phyloP scores from a whole-genome alignment of 2,329 filamentous ascomycete species.

The Colletotrichum orchidophilum region DNA sequence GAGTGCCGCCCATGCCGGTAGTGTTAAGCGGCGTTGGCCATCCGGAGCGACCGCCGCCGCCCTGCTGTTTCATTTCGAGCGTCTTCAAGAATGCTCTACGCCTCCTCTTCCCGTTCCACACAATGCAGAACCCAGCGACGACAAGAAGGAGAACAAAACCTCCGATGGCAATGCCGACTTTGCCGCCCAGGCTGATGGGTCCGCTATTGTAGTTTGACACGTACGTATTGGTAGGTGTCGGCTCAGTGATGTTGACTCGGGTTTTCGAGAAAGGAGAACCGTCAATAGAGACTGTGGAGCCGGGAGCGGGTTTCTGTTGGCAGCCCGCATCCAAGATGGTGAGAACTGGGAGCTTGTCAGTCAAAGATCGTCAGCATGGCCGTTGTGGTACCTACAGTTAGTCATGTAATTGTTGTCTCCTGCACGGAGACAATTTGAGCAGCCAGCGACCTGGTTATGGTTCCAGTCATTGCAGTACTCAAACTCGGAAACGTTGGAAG shows the following conservation, averaged over 20 bases:
- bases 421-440: slow-evolving; percentile 56
- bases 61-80: slow-evolving; percentile 49
- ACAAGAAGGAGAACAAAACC: slow-evolving; percentile 58
- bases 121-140: slow-evolving; percentile 60
- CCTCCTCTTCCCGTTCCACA: slow-evolving; percentile 65
- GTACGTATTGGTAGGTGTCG: slow-evolving; percentile 51
- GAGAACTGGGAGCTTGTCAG: slow-evolving; percentile 47
- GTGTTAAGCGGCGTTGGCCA: slow-evolving; percentile 51
- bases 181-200: slow-evolving; percentile 61
- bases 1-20: slow-evolving; percentile 36
- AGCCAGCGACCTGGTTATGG: slow-evolving; percentile 50
- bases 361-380: background rate
- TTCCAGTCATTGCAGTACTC: slow-evolving; percentile 65
- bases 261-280: slow-evolving; percentile 62
- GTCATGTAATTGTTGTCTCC: slow-evolving; percentile 52
- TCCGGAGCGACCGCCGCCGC: slow-evolving; percentile 45
- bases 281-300: slow-evolving; percentile 57
- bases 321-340: slow-evolving; percentile 66
- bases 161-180: slow-evolving; percentile 67
- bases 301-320: slow-evolving; percentile 57
- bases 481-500: slow-evolving; percentile 54
- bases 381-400: slow-evolving; percentile 57
- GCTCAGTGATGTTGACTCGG: slow-evolving; percentile 59
- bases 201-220: slow-evolving; percentile 52
- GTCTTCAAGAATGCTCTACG: slow-evolving; percentile 61